Evolutionary conservation across 148 eudicot genomes (phyloP), one percentile per base, ranked within the genome.

Genomic region (Dianthus caryophyllus): DNA sequence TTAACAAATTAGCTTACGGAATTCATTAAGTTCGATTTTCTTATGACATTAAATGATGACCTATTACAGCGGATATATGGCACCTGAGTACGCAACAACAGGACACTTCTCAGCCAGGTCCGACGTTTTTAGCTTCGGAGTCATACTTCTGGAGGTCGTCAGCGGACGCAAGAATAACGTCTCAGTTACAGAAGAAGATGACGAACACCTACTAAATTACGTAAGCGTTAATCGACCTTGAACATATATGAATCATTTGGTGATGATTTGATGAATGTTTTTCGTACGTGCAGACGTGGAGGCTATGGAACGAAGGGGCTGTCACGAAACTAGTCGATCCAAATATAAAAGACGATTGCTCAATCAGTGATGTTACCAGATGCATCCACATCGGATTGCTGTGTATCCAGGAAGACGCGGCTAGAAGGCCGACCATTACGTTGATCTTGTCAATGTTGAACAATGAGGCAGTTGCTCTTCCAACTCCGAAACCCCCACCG

Each of bases 361-460:
- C 68, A 21, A 55, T 8, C 0, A 24, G 13, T 13, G 63, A 74
- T 47, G 27, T 62, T 9, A 38, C 33, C 10, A 61, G 72, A 62
- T 71, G 72, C 46, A 53, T 76, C 18, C 79, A 71, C 56, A 60
- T 76, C 9, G 79, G 72, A 44, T 49, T 76, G 30, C 27, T 68
- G 64, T 71, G 76, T 27, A 43, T 72, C 50, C 79, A 76, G 67
- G 74, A 73, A 56, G 61, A 65, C 15, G 66, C 67, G 26, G 46
- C 33, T 7, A 58, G 53, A 26, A 74, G 77, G 8, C 76, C 79
- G 15, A 30, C 69, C 6, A 71, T 76, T 29, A 39, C 75, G 0
- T 30, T 70, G 1, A 48, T 76, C 1, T 17, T 71, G 65, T 36
- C 71, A 4, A 53, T 71, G 62, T 62, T 77, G 5, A 61, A 31